Base-by-base conservation (phyloP, 1,284 basidiomycete species). In the Lignosus rhinocerotis region DNA sequence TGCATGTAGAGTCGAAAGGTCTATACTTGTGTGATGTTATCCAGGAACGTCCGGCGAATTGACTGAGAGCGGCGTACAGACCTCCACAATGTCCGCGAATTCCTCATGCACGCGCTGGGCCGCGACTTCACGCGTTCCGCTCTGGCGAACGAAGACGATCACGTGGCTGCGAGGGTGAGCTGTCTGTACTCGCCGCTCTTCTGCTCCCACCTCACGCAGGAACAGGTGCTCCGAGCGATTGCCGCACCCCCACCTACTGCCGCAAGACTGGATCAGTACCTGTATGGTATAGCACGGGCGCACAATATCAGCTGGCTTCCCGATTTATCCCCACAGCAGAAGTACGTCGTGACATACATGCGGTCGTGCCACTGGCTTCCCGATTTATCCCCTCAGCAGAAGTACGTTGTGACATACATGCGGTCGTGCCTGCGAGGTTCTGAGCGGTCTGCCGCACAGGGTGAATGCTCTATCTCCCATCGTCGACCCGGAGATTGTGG, bases 271-370 rank as follows among this genome's bases (percentile, higher is more conserved):
- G 81, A 90, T 65, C 69, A 75, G 25, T 85, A 80, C 63, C 76
- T 92, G 36, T 68, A 74, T 44, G 72, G 76, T 39, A 81, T 88
- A 53, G 85, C 86, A 17, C 74, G 75, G 34, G 70, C 76, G 6
- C 80, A 84, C 63, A 75, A 75, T 32, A 74, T 90, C n/a, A 70
- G 79, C 32, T 92, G 89, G 89, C 70, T 66, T 12, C 85, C 88
- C 19, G 84, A 84, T 61, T 80, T 80, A 54, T 76, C 76, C 3
- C 78, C 85, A 55, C 78, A 86, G 64, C 81, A 89, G 62, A 78
- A 85, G 89, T 88, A 51, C 36, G 84, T 75, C 31, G 47, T 45
- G 57, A 34, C 51, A 42, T 45, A 49, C 50, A 33, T 45, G 47
- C 48, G 36, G 14, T 12, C 11, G 25, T 42, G 49, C 33, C 38